Evolutionary conservation across 2,329 filamentous ascomycete species (phyloP).

Genomic region (Ceratocystiopsis sp.): DNA sequence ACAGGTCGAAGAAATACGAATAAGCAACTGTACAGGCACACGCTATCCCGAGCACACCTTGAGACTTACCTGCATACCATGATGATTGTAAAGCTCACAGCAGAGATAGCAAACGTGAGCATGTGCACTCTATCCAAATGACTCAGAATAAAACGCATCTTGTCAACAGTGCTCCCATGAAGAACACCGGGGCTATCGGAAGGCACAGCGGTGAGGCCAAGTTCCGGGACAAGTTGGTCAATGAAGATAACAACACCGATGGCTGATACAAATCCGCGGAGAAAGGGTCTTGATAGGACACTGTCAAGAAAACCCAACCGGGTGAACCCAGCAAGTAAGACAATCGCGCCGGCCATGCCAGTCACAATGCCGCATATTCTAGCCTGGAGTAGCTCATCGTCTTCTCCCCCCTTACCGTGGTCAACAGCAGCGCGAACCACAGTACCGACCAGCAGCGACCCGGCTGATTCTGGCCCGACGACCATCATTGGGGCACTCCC

Average conservation of each 20-base stretch:
- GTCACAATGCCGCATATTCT: slow-evolving; percentile 77
- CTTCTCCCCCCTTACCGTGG: slow-evolving; percentile 43
- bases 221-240: slow-evolving; percentile 82
- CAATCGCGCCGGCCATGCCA: slow-evolving; percentile 72
- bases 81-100: slow-evolving; percentile 68
- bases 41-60: too few relatives aligned
- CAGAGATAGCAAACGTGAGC: slow-evolving; percentile 60
- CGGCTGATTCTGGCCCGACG: slow-evolving; percentile 86
- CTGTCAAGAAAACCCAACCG: slow-evolving; percentile 87
- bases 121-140: slow-evolving; percentile 51
- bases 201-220: slow-evolving; percentile 56
- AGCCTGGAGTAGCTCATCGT: slow-evolving; percentile 52
- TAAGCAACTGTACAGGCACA: background rate
- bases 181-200: slow-evolving; percentile 43
- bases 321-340: slow-evolving; percentile 71
- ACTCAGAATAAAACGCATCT: slow-evolving; percentile 60
- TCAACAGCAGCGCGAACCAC: slow-evolving; percentile 68
- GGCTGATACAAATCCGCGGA: slow-evolving; percentile 90
- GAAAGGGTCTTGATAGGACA: slow-evolving; percentile 79
- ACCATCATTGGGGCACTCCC: slow-evolving; percentile 89
- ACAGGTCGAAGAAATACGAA: background rate
- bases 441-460: slow-evolving; percentile 75
- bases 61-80: slow-evolving; percentile 63
- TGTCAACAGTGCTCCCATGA: slow-evolving; percentile 76
- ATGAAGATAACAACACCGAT: slow-evolving; percentile 94